Conservation (phyloP, 2,329 filamentous ascomycete genomes). For the Xylariaceae sp. region DNA sequence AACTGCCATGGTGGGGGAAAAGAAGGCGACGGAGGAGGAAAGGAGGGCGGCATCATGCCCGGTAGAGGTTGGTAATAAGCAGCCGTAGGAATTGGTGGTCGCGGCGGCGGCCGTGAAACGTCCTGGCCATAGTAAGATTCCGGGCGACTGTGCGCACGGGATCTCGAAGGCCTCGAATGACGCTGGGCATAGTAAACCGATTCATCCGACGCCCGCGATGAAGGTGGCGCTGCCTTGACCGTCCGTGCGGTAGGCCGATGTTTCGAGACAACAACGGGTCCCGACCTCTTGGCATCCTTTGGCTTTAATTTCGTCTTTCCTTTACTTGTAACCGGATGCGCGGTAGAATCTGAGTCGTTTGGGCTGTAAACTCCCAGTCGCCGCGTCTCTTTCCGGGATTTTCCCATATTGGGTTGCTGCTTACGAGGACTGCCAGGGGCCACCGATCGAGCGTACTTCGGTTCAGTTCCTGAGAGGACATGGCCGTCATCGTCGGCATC, state of each 20-base stretch:
- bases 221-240: slow-evolving; percentile 37
- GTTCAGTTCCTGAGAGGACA: slow-evolving; percentile 36
- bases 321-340: slow-evolving; percentile 31
- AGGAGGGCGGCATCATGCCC: slow-evolving; percentile 28
- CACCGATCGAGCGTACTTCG: slow-evolving; percentile 45
- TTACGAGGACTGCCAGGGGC: slow-evolving; percentile 43
- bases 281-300: slow-evolving; percentile 33
- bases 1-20: slow-evolving; percentile 16
- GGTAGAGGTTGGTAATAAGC: slow-evolving; percentile 35
- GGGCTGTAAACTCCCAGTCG: slow-evolving; percentile 41
- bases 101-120: slow-evolving; percentile 19
- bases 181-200: slow-evolving; percentile 39
- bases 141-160: slow-evolving; percentile 40
- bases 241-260: slow-evolving; percentile 35
- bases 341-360: slow-evolving; percentile 33
- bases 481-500: slow-evolving; percentile 50
- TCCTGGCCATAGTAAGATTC: slow-evolving; percentile 36
- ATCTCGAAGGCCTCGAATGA: slow-evolving; percentile 35
- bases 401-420: slow-evolving; percentile 50
- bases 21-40: slow-evolving; percentile 20
- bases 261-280: slow-evolving; percentile 22
- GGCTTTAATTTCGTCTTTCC: slow-evolving; percentile 26
- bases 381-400: slow-evolving; percentile 41
- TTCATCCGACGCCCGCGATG: slow-evolving; percentile 36
- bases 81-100: slow-evolving; percentile 37